Base-by-base conservation (phyloP, 192 early-diverging fungal species). In the Mortierella claussenii region DNA sequence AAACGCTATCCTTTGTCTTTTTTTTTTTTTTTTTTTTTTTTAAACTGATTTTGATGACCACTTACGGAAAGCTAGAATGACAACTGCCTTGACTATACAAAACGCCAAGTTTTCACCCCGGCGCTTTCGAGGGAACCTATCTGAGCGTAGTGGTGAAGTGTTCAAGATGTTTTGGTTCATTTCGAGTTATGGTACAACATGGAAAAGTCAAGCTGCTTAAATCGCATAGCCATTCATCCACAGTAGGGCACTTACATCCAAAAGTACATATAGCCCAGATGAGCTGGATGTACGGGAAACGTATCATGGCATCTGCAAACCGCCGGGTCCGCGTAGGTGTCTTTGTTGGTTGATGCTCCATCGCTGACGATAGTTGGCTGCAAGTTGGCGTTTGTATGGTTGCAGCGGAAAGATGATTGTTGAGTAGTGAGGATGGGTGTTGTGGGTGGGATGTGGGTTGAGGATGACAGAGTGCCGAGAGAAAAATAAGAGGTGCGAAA, bases 41-140 rank as follows among this genome's bases (percentile, higher is more conserved):
- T 27, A 46, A 28, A 28, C 11, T 15, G 17, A 24, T 30, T 3
- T 10, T 21, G 46, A 28, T 11, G 36, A 45, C 37, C 11, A 37
- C 65, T 55, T 48, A 69, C 70, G 55, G 23, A 58, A n/a, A 23
- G 65, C 7, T 9, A 60, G 24, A 10, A 75, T 60, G 4, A 75
- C 44, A n/a, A 48, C 6, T 4, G 43, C n/a, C 20, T 54, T 48
- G 17, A 55, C 4, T 2, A 60, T 52, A 26, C 70, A 75, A 12
- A 65, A 23, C 2, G 13, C 36, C 23, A 65, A 54, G 50, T 75
- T 75, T 31, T 75, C 70, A 7, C 70, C 70, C 31, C 44, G 50
- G 21, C 70, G 62, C 23, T 40, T 46, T 0, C 51, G 46, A 20
- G 70, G 70, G 46, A 65, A 75, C 2, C 7, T 0, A 33, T 75